phyloP scores from a whole-genome alignment of 2,329 filamentous ascomycete genomes.

The Fusarium sp. region DNA sequence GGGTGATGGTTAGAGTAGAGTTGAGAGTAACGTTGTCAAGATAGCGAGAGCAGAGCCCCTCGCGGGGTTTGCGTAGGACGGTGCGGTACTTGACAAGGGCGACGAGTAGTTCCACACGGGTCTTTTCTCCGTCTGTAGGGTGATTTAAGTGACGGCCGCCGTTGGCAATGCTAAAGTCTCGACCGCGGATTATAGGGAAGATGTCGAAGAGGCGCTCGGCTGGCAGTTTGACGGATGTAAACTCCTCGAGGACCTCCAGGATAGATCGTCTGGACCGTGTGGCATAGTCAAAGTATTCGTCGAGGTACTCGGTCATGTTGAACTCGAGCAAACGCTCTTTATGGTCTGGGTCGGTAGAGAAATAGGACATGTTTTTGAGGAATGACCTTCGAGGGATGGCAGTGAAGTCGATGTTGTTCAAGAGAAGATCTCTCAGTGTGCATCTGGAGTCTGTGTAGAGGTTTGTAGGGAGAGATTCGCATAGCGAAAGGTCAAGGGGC shows the following conservation, averaged over 20 bases:
- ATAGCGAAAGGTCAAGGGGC: constrained; percentile 68
- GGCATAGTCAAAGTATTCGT: constrained; percentile 97
- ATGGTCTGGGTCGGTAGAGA: constrained; percentile 80
- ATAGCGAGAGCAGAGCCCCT: constrained; percentile 93
- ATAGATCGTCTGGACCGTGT: constrained; percentile 91
- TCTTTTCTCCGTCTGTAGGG: constrained; percentile 48
- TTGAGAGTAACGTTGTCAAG: constrained; percentile 74
- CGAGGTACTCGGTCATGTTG: constrained; percentile 81
- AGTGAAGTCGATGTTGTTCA: constrained; percentile 89
- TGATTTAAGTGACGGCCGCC: constrained; percentile 65
- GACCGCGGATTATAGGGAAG: constrained; percentile 86
- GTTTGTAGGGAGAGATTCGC: constrained; percentile 52
- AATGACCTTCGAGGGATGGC: constrained; percentile 91
- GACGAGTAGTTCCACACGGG: constrained; percentile 79
- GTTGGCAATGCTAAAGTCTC: constrained; percentile 94
- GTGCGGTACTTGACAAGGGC: constrained; percentile 95
- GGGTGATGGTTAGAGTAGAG: constrained; percentile 73
- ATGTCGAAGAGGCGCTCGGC: constrained; percentile 79
- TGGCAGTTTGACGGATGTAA: constrained; percentile 86
- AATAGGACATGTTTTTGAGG: constrained; percentile 83
- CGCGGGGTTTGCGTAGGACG: constrained; percentile 84
- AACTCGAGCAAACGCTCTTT: constrained; percentile 88
- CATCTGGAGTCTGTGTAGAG: constrained; percentile 58
- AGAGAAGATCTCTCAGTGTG: constrained; percentile 83
- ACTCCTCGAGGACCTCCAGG: constrained; percentile 92